Conservation (phyloP, 192 early-diverging fungal species). For the Coemansia sp. region DNA sequence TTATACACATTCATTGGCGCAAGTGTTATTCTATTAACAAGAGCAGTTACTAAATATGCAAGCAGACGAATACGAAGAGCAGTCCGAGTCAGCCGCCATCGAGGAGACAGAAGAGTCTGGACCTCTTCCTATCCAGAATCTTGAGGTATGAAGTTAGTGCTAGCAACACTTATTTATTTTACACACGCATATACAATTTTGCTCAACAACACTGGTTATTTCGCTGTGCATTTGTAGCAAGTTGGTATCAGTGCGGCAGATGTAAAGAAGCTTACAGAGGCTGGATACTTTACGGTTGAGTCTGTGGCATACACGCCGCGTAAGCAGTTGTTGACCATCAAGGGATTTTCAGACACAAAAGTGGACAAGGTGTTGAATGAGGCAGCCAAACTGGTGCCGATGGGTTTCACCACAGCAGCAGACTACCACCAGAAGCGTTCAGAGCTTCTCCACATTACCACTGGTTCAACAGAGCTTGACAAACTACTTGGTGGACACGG, state of each 20-base stretch:
- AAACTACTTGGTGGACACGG: slow-evolving; percentile 87
- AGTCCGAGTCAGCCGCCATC: slow-evolving; percentile 54
- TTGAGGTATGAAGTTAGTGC: slow-evolving; percentile 52
- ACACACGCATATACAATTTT: background rate
- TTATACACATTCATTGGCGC: background rate
- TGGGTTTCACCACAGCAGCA: slow-evolving; percentile 94
- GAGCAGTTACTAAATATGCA: slow-evolving; percentile 30
- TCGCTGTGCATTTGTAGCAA: slow-evolving; percentile 47
- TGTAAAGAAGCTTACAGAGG: slow-evolving; percentile 82
- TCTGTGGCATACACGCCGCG: slow-evolving; percentile 89
- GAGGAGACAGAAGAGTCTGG: slow-evolving; percentile 57
- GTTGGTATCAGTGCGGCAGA: slow-evolving; percentile 67
- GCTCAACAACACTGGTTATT: slow-evolving; percentile 3
- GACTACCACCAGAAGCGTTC: slow-evolving; percentile 82
- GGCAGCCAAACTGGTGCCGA: slow-evolving; percentile 88
- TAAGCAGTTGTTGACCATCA: slow-evolving; percentile 81
- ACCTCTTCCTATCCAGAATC: slow-evolving; percentile 54
- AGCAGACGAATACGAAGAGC: slow-evolving; percentile 48
- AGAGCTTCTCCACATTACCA: slow-evolving; percentile 80
- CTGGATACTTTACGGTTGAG: slow-evolving; percentile 90
- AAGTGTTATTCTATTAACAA: background rate
- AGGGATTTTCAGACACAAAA: slow-evolving; percentile 94
- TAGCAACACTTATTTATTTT: background rate
- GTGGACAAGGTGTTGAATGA: slow-evolving; percentile 92
- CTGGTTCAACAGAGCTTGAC: slow-evolving; percentile 90